A percentile compares a stretch with the other conserved stretches of the same genome.
Conservation (phyloP, 495 filamentous ascomycete genomes). For the Aspergillus homomorphus region DNA sequence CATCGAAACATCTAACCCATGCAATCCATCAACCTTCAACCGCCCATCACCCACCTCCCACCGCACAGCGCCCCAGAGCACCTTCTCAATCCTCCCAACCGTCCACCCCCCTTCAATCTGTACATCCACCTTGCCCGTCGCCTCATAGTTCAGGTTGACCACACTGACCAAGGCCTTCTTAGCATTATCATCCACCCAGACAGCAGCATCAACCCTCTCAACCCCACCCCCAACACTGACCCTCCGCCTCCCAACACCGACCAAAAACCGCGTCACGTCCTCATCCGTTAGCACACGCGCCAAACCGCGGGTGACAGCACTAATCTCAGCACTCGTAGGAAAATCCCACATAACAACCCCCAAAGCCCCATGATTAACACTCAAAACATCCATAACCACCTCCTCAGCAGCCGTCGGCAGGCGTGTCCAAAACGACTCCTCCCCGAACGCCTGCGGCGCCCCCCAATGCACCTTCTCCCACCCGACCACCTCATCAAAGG, state of each 20-base stretch:
- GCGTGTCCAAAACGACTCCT: slow-evolving; percentile 58
- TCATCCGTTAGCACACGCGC: slow-evolving; percentile 19
- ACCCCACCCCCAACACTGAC: neutral
- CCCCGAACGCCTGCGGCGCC: slow-evolving; percentile 63
- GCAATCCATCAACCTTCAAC: neutral
- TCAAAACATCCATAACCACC: slow-evolving; percentile 57
- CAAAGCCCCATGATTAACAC: slow-evolving; percentile 61
- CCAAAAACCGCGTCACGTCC: slow-evolving; percentile 14
- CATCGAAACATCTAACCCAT: neutral
- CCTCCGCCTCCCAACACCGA: slow-evolving; percentile 8
- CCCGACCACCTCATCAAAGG: slow-evolving; percentile 41
- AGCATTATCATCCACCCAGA: neutral
- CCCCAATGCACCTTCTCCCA: slow-evolving; percentile 55
- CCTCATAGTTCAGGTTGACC: neutral
- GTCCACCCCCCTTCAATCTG: neutral
- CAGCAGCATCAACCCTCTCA: neutral
- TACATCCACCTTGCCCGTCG: neutral
- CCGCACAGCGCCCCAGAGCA: neutral
- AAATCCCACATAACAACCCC: slow-evolving; percentile 42
- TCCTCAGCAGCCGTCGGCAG: slow-evolving; percentile 55
- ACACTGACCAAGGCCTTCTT: slow-evolving; percentile 1
- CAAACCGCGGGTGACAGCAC: slow-evolving; percentile 20
- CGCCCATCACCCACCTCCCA: neutral
- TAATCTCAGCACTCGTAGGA: slow-evolving; percentile 24
- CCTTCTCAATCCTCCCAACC: neutral